Percentiles rank a stretch among this genome's conserved stretches.
Conservation (phyloP, 2,329 filamentous ascomycete genomes). For the Fusarium austroafricanum region DNA sequence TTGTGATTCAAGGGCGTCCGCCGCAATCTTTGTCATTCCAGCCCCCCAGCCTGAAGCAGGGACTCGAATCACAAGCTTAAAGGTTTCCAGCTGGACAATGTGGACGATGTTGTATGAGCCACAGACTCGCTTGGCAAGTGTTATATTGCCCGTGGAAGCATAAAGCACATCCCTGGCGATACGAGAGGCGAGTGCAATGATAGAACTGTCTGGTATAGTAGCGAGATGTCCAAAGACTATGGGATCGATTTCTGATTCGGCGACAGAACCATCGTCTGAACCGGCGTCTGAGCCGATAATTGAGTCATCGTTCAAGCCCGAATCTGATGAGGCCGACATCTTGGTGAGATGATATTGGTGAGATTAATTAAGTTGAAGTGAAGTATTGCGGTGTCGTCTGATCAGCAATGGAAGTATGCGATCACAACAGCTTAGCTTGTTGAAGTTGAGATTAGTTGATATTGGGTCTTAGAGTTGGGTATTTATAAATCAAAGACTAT, state of each 20-base stretch:
- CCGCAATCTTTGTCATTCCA: constrained; percentile 23
- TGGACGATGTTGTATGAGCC: constrained; percentile 13
- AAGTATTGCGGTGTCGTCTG: too few relatives aligned
- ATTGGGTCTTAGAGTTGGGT: not conserved
- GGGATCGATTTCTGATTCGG: not conserved
- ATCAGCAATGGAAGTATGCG: too few relatives aligned
- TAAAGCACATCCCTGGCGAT: not conserved
- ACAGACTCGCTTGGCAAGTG: not conserved
- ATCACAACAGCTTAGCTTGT: too few relatives aligned
- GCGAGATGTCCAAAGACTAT: not conserved
- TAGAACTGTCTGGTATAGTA: not conserved
- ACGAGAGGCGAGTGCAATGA: not conserved
- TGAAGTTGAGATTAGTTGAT: not conserved
- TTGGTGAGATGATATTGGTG: not conserved
- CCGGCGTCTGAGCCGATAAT: too few relatives aligned
- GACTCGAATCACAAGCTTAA: constrained; percentile 23
- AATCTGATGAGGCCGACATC: not conserved
- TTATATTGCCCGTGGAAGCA: not conserved
- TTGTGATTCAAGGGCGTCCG: constrained; percentile 22
- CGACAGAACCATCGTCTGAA: too few relatives aligned
- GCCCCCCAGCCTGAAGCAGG: constrained; percentile 20
- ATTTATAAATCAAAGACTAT: constrained; percentile 3
- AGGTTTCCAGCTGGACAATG: not conserved
- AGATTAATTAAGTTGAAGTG: too few relatives aligned
- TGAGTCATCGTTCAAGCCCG: not conserved